A percentile compares a stretch with the other conserved stretches of the same genome.
phyloP scores from a whole-genome alignment of 139 green algal genomes.

The Asterochloris erici region DNA sequence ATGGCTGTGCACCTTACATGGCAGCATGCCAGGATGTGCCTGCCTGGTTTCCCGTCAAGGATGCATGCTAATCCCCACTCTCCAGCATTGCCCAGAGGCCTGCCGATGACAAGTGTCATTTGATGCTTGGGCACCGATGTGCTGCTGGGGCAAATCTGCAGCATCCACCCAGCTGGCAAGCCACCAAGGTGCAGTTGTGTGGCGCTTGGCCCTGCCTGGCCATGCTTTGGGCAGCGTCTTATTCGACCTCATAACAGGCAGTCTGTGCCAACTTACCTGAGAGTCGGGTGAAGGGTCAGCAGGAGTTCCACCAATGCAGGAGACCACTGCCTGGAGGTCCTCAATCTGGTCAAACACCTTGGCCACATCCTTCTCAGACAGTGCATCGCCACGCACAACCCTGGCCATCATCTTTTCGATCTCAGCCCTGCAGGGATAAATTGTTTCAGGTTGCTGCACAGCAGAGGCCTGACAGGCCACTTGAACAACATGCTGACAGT shows the following conservation, averaged over 20 bases:
- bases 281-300: slow-evolving; percentile 74
- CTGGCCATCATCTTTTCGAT: slow-evolving; percentile 95
- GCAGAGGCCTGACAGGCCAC: background rate
- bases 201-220: background rate
- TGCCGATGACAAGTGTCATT: too few species aligned
- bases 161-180: background rate
- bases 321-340: slow-evolving; percentile 91
- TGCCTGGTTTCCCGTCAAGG: too few species aligned
- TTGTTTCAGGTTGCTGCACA: background rate
- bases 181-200: background rate
- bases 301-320: slow-evolving; percentile 80
- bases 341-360: slow-evolving; percentile 81
- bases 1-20: too few species aligned
- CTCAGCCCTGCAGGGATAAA: slow-evolving; percentile 47
- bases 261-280: slow-evolving; percentile 18
- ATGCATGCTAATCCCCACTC: too few species aligned
- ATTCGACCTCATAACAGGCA: background rate
- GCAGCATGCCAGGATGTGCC: too few species aligned
- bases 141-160: background rate
- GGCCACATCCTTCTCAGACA: slow-evolving; percentile 64
- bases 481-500: background rate
- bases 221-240: background rate
- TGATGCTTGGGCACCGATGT: too few species aligned
- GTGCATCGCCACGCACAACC: slow-evolving; percentile 82
- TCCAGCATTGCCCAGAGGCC: too few species aligned